Evolutionary conservation across 441 rosid genomes (phyloP), one percentile per base, ranked within the genome.

Genomic region (Omphalea diandra): DNA sequence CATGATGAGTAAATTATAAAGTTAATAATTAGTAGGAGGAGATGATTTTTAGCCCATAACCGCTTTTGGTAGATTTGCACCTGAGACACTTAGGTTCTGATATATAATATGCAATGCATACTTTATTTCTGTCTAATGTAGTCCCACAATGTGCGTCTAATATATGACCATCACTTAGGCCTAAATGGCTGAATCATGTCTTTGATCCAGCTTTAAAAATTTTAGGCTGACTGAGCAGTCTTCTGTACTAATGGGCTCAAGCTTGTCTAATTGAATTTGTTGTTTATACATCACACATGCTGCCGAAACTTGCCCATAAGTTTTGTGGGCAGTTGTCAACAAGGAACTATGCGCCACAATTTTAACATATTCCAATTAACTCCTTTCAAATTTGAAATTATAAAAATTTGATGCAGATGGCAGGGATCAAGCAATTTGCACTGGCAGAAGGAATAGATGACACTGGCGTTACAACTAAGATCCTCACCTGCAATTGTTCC

Each of bases 391-490:
- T 41, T 29, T 17, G 10, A 57, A 56, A 29, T 29, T 9, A 12
- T 2, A 12, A 27, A 52, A 32, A 7, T 24, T 24, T 26, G 38
- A 35, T 64, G 76, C 84, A 93, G 98, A 73, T 87, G 56, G 86
- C 68, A 26, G 79, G 87, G 69, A 65, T 91, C 44, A 64, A 77
- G 15, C 65, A 81, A 59, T 93, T 90, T 50, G 79, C 63, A 63
- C 77, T 93, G 54, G 93, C 82, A 12, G 97, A 89, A 85, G 97
- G 97, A 46, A 87, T 90, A 56, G 98, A 91, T 72, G 64, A 78
- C 29, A 79, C 81, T 26, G 98, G 98, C 31, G 88, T 86, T 4
- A 38, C 87, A 2, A 88, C 98, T 27, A 87, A 85, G 78, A 81
- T 91, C 50, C 86, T 93, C 65, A 86, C 84, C 65, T 85, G 83